Evolutionary conservation across 768 basidiomycete genomes (phyloP), one percentile per base, ranked within the genome.

Genomic region (Crepidotus variabilis): DNA sequence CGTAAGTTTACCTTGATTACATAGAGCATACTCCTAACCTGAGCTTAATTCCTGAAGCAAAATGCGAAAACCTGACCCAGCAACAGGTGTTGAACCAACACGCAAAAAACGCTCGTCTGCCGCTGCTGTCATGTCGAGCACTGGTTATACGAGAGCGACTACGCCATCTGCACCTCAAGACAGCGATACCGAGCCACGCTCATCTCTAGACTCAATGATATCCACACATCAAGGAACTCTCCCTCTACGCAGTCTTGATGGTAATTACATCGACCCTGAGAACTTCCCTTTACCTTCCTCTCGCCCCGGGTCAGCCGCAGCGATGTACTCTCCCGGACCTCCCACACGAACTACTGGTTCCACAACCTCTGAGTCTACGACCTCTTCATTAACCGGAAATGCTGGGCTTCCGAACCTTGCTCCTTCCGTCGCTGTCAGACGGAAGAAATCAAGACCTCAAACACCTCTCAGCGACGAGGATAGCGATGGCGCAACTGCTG

Each of bases 31-130:
- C 51, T 57, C 50, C 61, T 57, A 63, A 58, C 6, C 32, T n/a
- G 16, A 33, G 34, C 18, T 32, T 21, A 14, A 21, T 35, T 11
- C 21, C 22, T 21, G 46, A 64, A 92, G 90, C 47, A 93, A 93
- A 82, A 92, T 93, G 91, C 86, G 91, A 47, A 92, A 92, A 71
- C 90, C 91, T 9, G 88, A 90, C 61, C 74, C 81, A 16, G 69
- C 69, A 13, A 72, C 78, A 24, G 72, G 75, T 13, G 63, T 65
- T 7, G 67, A 61, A 22, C 62, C 64, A 9, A 55, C 71, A 13
- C 65, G 73, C 36, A 80, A 77, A 68, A 83, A 84, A 68, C 75
- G 82, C 6, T 66, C 71, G 5, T 78, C 78, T 0, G 74, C 77
- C 10, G 73, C 75, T 10, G 76, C 78, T 14, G 69, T 73, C 18